Conservation (phyloP, 2,329 filamentous ascomycete species). For the Hypoxylon sp. region DNA sequence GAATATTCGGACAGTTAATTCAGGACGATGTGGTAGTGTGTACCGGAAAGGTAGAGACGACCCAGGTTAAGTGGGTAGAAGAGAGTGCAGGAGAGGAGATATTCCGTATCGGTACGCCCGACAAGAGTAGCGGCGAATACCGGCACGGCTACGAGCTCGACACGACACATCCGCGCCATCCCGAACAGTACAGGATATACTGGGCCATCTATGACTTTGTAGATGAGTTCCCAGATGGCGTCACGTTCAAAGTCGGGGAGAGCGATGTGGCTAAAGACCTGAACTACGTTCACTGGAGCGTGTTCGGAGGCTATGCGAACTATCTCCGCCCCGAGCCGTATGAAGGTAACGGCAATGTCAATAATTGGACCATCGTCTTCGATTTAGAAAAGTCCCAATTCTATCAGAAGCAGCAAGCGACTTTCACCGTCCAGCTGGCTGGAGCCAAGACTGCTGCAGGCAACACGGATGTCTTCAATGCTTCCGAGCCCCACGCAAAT, state of each 20-base stretch:
- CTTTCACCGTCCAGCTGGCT: conserved; percentile 74
- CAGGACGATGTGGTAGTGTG: conserved; percentile 65
- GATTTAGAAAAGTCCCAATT: conserved; percentile 62
- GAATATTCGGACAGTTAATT: conserved; percentile 72
- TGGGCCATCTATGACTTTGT: conserved; percentile 73
- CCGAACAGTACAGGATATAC: conserved; percentile 73
- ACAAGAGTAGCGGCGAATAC: conserved; percentile 73
- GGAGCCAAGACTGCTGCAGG: conserved; percentile 70
- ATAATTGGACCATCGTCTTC: conserved; percentile 73
- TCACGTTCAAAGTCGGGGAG: conserved; percentile 70
- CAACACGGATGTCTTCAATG: conserved; percentile 72
- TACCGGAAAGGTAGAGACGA: conserved; percentile 58
- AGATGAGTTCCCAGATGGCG: conserved; percentile 70
- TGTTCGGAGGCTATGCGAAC: conserved; percentile 71
- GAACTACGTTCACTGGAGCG: conserved; percentile 77
- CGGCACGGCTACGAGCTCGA: conserved; percentile 69
- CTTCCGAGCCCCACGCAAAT: conserved; percentile 66
- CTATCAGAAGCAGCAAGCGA: conserved; percentile 62
- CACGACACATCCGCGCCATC: conserved; percentile 63
- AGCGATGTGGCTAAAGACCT: conserved; percentile 65
- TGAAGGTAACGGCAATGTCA: conserved; percentile 61
- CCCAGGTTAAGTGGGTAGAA: conserved; percentile 63
- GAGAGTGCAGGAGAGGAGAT: conserved; percentile 71
- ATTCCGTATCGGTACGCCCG: conserved; percentile 74
- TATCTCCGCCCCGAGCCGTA: conserved; percentile 60